Evolutionary conservation across 176 grass and related monocot genomes (phyloP).

Genomic region (Musa acuminata): DNA sequence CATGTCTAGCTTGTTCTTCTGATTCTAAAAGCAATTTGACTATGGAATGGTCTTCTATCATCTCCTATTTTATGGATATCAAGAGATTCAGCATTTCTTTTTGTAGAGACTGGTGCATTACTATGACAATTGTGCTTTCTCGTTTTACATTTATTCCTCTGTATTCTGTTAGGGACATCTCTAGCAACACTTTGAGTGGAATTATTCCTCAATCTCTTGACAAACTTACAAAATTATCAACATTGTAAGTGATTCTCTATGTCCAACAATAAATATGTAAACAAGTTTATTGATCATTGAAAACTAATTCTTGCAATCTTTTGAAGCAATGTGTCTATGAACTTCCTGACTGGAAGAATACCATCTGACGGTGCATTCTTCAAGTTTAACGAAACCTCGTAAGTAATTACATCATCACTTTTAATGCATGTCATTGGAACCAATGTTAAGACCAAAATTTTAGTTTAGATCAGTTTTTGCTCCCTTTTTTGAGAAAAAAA

Average conservation of each 20-base stretch:
- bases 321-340: constrained; percentile 94
- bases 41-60: neutral
- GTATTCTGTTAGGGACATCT: constrained; percentile 58
- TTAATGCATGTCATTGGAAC: neutral
- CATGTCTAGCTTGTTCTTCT: too few relatives aligned
- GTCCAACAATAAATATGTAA: neutral
- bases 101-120: too few relatives aligned
- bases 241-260: constrained; percentile 55
- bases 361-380: constrained; percentile 53
- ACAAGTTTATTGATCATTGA: neutral
- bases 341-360: constrained; percentile 88
- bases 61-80: too few relatives aligned
- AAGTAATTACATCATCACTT: constrained; percentile 36
- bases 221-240: constrained; percentile 64
- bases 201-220: constrained; percentile 72
- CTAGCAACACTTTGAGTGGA: constrained; percentile 94
- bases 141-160: constrained; percentile 1
- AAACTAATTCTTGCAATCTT: constrained; percentile 1
- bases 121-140: too few relatives aligned
- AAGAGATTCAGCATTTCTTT: neutral
- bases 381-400: constrained; percentile 86
- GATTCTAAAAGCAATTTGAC: neutral
- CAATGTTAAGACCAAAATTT: too few relatives aligned
- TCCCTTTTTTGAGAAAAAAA: too few relatives aligned
- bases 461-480: too few relatives aligned